These are phyloP conservation scores for Cytospora paraplurivora DNA, from an alignment of 2,329 filamentous ascomycete species.

Conservation along the genomic window DNA sequence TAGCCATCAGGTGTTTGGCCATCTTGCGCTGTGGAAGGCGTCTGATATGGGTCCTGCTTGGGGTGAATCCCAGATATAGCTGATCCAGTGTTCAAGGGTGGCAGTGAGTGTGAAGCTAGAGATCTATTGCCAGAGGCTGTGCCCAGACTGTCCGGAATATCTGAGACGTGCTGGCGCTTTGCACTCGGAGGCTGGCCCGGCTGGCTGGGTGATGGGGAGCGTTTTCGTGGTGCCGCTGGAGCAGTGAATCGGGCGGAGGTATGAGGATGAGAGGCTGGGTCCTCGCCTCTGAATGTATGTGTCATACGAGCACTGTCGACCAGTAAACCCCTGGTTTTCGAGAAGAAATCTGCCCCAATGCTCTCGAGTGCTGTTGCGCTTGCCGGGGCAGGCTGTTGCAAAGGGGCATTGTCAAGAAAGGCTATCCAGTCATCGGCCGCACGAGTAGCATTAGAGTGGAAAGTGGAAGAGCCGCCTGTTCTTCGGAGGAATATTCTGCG, in stretches of 20 bases:
- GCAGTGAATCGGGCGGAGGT: background rate
- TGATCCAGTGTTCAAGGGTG: background rate
- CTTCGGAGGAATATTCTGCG: background rate
- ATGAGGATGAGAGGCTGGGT: background rate
- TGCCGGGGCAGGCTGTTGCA: background rate
- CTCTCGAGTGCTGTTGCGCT: background rate
- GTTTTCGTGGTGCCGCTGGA: constrained; percentile 12
- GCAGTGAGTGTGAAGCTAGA: background rate
- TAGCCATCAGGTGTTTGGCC: background rate
- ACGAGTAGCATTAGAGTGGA: background rate
- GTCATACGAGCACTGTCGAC: background rate
- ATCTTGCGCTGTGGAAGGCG: background rate
- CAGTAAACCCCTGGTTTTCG: background rate
- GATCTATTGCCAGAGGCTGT: background rate
- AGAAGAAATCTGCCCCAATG: background rate
- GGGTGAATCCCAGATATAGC: background rate
- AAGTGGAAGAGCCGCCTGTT: background rate
- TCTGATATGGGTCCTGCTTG: background rate
- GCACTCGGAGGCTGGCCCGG: background rate
- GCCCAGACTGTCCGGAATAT: background rate
- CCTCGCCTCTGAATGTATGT: background rate
- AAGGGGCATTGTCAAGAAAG: background rate
- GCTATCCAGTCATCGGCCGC: background rate
- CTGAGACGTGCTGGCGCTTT: constrained; percentile 5
- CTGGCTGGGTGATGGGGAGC: constrained; percentile 7